Evolutionary conservation across 768 basidiomycete genomes (phyloP), one percentile per base, ranked within the genome.

Genomic region (Fomitopsis pulvina): DNA sequence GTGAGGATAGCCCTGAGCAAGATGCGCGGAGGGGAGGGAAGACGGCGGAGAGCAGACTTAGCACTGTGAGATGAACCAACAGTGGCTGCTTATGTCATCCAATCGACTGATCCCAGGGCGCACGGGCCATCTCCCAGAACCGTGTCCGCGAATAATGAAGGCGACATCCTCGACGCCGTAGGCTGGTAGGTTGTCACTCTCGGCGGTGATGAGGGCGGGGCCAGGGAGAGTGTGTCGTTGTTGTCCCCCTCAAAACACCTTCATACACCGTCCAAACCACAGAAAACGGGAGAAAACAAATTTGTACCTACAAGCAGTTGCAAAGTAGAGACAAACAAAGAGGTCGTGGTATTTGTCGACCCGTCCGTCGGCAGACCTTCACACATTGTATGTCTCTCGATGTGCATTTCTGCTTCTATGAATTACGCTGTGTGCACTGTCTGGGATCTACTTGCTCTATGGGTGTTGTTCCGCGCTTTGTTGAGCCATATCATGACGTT

Each of bases 251-350:
- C 73, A 79, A 81, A 77, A 37, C 77, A 78, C 71, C 71, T 72
- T 68, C 70, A 72, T 73, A 79, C 78, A 79, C 65, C 69, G 77
- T 76, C 76, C 83, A 85, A 85, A 85, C 79, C 71, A 68, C 77
- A 66, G 71, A 83, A 75, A 80, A 83, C 81, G 81, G 70, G 71
- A 74, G 80, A 83, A 83, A 82, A 85, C 83, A 86, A 80, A 72
- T 60, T 62, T 61, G 66, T 57, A 55, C 61, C 58, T 52, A 52
- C 60, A 60, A 63, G 65, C 62, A 65, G 52, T 57, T 37, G 34
- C 34, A 37, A 37, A 57, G 63, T 61, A 66, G 57, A 64, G 63
- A 66, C 61, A 61, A 52, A 61, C 65, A 65, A 64, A 66, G 61
- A 18, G 34, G 34, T 18, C 34, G 18, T 37, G 14, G 34, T 37